Conservation (phyloP, 176 grass and related monocot species). For the Oryza australiensis region DNA sequence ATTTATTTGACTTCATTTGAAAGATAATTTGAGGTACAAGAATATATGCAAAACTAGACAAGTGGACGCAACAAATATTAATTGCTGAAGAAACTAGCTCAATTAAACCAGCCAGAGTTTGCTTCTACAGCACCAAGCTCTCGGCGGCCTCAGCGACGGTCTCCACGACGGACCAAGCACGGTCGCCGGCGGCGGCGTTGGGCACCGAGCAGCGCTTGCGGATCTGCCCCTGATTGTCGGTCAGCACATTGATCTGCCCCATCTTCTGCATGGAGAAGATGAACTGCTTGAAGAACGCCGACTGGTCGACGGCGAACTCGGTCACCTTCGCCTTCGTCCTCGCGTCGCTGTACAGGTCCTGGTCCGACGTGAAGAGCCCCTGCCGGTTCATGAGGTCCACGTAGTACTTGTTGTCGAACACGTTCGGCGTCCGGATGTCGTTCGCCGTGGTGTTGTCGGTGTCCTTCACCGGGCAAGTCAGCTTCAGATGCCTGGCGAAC, state of each 20-base stretch:
- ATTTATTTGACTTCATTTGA: no score
- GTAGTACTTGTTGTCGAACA: constrained; percentile 45
- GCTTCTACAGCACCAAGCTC: background rate
- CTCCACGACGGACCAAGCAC: constrained; percentile 13
- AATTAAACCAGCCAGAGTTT: no score
- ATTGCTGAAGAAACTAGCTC: background rate
- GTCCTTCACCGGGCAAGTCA: constrained; percentile 23
- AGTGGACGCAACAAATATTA: background rate
- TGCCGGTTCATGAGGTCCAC: constrained; percentile 17
- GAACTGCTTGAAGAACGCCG: constrained; percentile 47
- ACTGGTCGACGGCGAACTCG: constrained; percentile 30
- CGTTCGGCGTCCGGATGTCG: constrained; percentile 35
- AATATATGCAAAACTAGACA: no score
- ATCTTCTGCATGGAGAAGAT: constrained; percentile 39
- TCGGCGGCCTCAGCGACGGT: constrained; percentile 4
- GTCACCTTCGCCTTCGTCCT: constrained; percentile 34
- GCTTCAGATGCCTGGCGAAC: constrained; percentile 44
- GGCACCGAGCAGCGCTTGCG: constrained; percentile 46
- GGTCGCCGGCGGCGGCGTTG: background rate
- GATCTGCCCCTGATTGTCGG: constrained; percentile 42
- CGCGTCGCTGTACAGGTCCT: constrained; percentile 39
- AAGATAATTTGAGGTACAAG: no score
- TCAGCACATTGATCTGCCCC: constrained; percentile 41
- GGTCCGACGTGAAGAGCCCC: constrained; percentile 53
- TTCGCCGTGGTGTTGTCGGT: constrained; percentile 37